Percentiles rank a stretch among this genome's conserved stretches.
Evolutionary conservation across 2,329 filamentous ascomycete genomes (phyloP).

Genomic region (Fusarium citri): DNA sequence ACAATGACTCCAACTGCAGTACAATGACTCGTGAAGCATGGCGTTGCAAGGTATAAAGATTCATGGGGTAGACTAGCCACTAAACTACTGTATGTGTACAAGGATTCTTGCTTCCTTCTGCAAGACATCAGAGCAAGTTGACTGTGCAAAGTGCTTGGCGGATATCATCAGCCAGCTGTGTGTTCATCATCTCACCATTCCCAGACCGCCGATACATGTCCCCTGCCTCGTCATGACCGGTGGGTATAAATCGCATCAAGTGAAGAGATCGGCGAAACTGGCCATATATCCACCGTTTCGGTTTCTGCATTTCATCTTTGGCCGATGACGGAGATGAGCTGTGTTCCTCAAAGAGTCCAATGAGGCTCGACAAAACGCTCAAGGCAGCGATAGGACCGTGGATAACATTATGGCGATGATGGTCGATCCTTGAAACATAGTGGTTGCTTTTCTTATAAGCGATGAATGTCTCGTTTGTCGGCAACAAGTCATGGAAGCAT

Average conservation of each 20-base stretch:
- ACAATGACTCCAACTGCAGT: background rate
- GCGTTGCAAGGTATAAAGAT: background rate
- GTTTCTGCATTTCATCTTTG: background rate
- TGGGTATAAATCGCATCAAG: background rate
- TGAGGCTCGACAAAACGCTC: slow-evolving; percentile 6
- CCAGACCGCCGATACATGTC: fast-evolving
- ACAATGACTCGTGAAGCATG: background rate
- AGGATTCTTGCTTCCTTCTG: background rate
- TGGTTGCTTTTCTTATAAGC: background rate
- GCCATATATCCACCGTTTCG: background rate
- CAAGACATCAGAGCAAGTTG: background rate
- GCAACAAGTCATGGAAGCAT: slow-evolving; percentile 22
- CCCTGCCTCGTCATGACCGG: background rate
- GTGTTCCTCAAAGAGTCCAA: background rate
- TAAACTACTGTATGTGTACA: background rate
- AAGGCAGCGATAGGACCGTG: slow-evolving; percentile 20
- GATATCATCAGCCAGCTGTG: background rate
- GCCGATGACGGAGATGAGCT: background rate
- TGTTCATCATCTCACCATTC: no score
- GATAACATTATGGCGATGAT: slow-evolving; percentile 15
- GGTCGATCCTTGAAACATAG: slow-evolving; percentile 16
- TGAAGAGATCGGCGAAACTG: background rate
- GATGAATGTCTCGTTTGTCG: background rate
- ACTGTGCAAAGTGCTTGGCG: slow-evolving; percentile 1
- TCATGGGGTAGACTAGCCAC: background rate